Evolutionary conservation across 2,329 filamentous ascomycete species (phyloP), one percentile per base, ranked within the genome.

Genomic region (Orbilia blumenaviensis): DNA sequence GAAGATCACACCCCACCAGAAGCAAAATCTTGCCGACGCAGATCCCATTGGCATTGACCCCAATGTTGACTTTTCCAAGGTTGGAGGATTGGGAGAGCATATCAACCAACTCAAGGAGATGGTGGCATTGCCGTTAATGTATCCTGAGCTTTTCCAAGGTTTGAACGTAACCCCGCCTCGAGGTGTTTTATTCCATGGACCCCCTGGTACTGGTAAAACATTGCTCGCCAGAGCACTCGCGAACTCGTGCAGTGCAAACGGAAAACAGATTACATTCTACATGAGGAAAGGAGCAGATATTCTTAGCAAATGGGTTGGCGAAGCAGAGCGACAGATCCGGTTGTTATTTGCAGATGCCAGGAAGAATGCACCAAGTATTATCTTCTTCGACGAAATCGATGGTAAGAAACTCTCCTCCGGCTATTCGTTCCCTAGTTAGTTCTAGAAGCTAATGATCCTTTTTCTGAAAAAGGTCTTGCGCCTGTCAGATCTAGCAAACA

Each of bases 361-460:
- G 77, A 95, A 93, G 82, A 98, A 91, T 0, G 95, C 99, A 81
- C 95, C 95, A 0, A 98, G 94, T 82, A 99, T 99, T 83, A 99
- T 99, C 82, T 99, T 99, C 85, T 98, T 99, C 80, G 95, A 99
- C 82, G 95, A 99, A 83, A 99, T 99, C 79, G 95, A 99, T 84
- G 95, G 95, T 85, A 80, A 81, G 82, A 67, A 34, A 5, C 63
- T 36, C 46, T 14, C n/a, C 14, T 12, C 25, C 25, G 6, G 2
- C n/a, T 36, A 0, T 27, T 2, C 23, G 14, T 5, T 38, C 32
- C 56, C 42, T 61, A 36, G 66, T 9, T 16, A 1, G 29, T 41
- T 52, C 32, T 41, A n/a, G 48, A 42, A 66, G 42, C 27, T 27
- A 61, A 41, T 21, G 2, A 32, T 10, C 23, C 23, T 36, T 10